phyloP scores from a whole-genome alignment of 768 basidiomycete species.

The Mycena floridula region DNA sequence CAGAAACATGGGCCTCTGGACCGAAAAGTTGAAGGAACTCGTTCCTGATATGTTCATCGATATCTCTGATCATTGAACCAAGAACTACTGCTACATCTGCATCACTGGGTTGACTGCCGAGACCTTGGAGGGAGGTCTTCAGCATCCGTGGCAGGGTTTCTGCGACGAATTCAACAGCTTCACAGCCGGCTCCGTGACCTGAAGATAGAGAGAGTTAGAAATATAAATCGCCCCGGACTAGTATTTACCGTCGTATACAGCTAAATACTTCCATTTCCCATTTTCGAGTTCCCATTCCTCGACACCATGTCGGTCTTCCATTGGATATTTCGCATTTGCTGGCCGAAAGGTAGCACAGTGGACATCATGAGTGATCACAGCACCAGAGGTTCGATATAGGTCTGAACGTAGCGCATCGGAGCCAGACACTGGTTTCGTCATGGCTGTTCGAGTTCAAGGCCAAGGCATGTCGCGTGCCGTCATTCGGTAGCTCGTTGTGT shows the following conservation, averaged over 20 bases:
- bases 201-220: not conserved
- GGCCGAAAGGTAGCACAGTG: too few relatives aligned
- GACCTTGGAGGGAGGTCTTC: not conserved
- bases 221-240: not conserved
- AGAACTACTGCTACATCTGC: not conserved
- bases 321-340: too few relatives aligned
- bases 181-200: not conserved
- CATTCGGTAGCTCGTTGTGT: too few relatives aligned
- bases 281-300: constrained; percentile 1
- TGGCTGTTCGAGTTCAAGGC: too few relatives aligned
- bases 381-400: too few relatives aligned
- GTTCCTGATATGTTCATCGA: not conserved
- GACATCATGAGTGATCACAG: too few relatives aligned
- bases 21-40: not conserved
- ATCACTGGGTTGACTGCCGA: not conserved
- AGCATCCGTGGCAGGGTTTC: not conserved
- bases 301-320: not conserved
- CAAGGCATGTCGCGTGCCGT: too few relatives aligned
- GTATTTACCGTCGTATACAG: not conserved
- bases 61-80: not conserved
- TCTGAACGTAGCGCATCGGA: too few relatives aligned
- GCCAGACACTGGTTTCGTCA: too few relatives aligned
- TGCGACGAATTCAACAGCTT: not conserved
- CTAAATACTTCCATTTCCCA: constrained; percentile 1
- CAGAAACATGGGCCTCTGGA: not conserved